Conservation (phyloP, 108 stramenopile species). For the Asterionellopsis glacialis region DNA sequence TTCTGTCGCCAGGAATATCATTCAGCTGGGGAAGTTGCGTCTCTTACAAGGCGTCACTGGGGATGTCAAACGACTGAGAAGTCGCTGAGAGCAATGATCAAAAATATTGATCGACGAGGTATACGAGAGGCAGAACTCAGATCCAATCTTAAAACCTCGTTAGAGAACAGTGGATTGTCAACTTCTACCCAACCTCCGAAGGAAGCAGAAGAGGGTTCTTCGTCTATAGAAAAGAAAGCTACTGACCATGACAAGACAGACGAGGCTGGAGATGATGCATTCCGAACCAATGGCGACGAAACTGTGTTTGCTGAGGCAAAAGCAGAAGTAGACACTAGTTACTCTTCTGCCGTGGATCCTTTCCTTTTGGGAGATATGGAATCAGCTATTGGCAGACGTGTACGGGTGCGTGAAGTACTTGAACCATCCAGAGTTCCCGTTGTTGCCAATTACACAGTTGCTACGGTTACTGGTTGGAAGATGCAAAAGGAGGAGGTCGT, state of each 20-base stretch:
- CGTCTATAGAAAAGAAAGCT: too few species aligned
- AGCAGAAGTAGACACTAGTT: background rate
- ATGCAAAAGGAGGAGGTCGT: constrained; percentile 7
- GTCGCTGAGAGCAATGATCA: constrained; percentile 62
- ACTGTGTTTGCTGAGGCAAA: constrained; percentile 19
- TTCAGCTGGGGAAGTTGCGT: constrained; percentile 36
- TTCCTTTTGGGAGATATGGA: constrained; percentile 25
- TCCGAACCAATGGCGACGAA: constrained; percentile 32
- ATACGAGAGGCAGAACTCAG: constrained; percentile 59
- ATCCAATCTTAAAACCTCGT: constrained; percentile 60
- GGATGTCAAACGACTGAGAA: constrained; percentile 73
- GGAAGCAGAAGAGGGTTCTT: background rate
- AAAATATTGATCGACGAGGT: constrained; percentile 66
- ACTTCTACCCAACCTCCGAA: background rate
- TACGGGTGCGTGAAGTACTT: constrained; percentile 54
- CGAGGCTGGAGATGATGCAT: constrained; percentile 23
- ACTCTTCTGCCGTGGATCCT: constrained; percentile 10
- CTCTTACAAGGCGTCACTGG: constrained; percentile 62
- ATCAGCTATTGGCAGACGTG: constrained; percentile 63
- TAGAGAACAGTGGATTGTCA: constrained; percentile 52
- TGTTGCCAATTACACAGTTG: constrained; percentile 64
- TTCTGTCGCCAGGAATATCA: constrained; percentile 78
- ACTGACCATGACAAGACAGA: background rate
- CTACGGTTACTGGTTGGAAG: constrained; percentile 60
- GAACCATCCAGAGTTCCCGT: constrained; percentile 52